Conservation (phyloP, 305 asterid genomes). For the Nicotiana rustica region DNA sequence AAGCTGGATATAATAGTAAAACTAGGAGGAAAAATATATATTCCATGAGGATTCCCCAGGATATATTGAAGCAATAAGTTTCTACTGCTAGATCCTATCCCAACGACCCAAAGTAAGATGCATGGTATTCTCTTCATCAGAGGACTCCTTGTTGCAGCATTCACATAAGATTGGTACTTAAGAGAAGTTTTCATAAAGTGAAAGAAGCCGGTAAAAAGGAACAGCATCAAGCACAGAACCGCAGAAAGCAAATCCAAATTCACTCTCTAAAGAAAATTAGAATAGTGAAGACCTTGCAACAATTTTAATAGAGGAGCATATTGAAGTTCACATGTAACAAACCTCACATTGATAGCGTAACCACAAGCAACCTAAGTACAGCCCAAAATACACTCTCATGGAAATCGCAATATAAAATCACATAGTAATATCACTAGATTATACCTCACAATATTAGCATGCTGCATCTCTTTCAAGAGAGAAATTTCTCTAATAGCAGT, state of each 20-base stretch:
- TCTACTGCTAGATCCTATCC: not conserved
- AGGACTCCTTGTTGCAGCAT: not conserved
- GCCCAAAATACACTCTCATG: not conserved
- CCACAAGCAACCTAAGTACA: slow-evolving; percentile 13
- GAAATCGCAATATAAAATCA: not conserved
- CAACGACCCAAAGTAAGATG: not conserved
- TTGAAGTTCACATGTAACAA: not conserved
- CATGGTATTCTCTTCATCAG: slow-evolving; percentile 18
- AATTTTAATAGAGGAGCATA: not conserved
- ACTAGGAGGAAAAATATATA: not conserved
- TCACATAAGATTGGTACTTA: not conserved
- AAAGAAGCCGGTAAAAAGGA: not conserved
- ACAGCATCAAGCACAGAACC: not conserved
- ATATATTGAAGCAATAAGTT: slow-evolving; percentile 18
- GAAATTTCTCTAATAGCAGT: slow-evolving; percentile 98
- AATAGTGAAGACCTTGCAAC: not conserved
- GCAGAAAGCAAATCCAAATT: not conserved
- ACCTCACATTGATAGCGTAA: not conserved
- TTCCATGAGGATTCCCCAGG: slow-evolving; percentile 21
- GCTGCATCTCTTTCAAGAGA: slow-evolving; percentile 98
- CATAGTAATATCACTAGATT: slow-evolving; percentile 9
- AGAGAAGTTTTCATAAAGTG: slow-evolving; percentile 15
- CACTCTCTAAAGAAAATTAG: not conserved
- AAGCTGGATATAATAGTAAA: not conserved
- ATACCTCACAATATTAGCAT: slow-evolving; percentile 93